phyloP scores from a whole-genome alignment of 2,329 filamentous ascomycete species.

The Fusarium ramigenum region DNA sequence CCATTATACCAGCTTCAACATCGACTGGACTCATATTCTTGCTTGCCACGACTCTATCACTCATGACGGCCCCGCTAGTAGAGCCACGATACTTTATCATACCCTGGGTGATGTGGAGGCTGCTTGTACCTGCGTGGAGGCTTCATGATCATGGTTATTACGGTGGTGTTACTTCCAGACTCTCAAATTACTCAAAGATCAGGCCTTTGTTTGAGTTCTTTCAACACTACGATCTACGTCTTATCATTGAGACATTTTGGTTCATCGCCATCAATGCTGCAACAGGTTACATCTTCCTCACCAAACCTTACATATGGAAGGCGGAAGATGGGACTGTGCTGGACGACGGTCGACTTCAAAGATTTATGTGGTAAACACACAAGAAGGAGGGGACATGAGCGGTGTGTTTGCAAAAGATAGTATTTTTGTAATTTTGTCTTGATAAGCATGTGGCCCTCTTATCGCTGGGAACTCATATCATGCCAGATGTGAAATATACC shows the following conservation, averaged over 20 bases:
- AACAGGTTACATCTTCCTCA: slow-evolving; percentile 78
- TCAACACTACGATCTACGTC: slow-evolving; percentile 54
- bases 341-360: slow-evolving; percentile 69
- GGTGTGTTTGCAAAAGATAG: slow-evolving; percentile 16
- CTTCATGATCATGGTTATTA: slow-evolving; percentile 31
- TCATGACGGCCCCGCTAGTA: slow-evolving; percentile 89
- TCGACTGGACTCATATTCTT: slow-evolving; percentile 69
- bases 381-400: background rate
- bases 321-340: slow-evolving; percentile 60
- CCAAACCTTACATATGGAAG: slow-evolving; percentile 73
- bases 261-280: slow-evolving; percentile 70
- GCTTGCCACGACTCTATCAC: slow-evolving; percentile 76
- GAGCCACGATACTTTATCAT: slow-evolving; percentile 97
- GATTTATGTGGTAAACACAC: slow-evolving; percentile 78
- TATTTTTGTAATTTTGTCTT: slow-evolving; percentile 36
- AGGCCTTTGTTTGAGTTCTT: slow-evolving; percentile 11
- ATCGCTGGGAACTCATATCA: slow-evolving; percentile 4
- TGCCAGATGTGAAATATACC: slow-evolving; percentile 11
- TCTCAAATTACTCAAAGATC: slow-evolving; percentile 2
- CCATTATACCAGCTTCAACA: slow-evolving; percentile 50
- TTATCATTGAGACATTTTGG: slow-evolving; percentile 73
- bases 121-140: slow-evolving; percentile 72
- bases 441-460: slow-evolving; percentile 8
- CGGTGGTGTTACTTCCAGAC: background rate
- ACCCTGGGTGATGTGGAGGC: slow-evolving; percentile 91